These are phyloP conservation scores for Parietaria judaica DNA, from an alignment of 306 rosid species.

Conservation along the genomic window DNA sequence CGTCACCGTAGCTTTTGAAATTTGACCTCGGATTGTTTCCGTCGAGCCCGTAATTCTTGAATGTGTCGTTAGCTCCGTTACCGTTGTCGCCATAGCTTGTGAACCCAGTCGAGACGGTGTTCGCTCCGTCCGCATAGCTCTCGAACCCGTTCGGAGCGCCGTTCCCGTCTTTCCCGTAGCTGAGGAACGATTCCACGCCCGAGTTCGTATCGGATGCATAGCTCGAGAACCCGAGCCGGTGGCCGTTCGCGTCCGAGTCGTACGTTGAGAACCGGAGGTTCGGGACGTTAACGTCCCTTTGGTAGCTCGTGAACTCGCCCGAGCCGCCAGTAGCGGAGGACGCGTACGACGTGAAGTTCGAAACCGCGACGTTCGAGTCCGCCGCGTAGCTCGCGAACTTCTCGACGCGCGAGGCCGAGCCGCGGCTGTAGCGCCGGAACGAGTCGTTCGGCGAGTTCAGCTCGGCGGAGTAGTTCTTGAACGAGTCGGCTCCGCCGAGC, in stretches of 20 bases:
- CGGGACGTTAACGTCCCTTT: slow-evolving; percentile 63
- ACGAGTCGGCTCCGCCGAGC: slow-evolving; percentile 47
- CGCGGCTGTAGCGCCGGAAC: slow-evolving; percentile 47
- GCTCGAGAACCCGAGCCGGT: slow-evolving; percentile 52
- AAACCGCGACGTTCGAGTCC: slow-evolving; percentile 55
- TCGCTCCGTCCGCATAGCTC: slow-evolving; percentile 47
- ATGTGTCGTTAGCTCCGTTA: slow-evolving; percentile 43
- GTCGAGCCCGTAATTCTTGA: slow-evolving; percentile 46
- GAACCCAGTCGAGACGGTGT: slow-evolving; percentile 56
- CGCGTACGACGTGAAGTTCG: slow-evolving; percentile 56
- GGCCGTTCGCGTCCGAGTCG: slow-evolving; percentile 43
- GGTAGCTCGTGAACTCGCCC: slow-evolving; percentile 54
- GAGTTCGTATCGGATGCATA: slow-evolving; percentile 77
- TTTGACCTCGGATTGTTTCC: slow-evolving; percentile 59
- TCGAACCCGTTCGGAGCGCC: slow-evolving; percentile 47
- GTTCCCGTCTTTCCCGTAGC: slow-evolving; percentile 59
- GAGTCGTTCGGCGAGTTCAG: slow-evolving; percentile 56
- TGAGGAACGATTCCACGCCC: slow-evolving; percentile 45
- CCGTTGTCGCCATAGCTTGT: slow-evolving; percentile 57
- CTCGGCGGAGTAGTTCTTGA: slow-evolving; percentile 72
- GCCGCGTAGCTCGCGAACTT: slow-evolving; percentile 56
- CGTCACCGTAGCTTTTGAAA: slow-evolving; percentile 50
- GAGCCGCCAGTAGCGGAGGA: slow-evolving; percentile 33
- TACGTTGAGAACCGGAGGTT: slow-evolving; percentile 61
- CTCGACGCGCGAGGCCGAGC: slow-evolving; percentile 37